Percentiles rank a stretch among this genome's conserved stretches.
Evolutionary conservation across 441 rosid species (phyloP).

Genomic region (Pelargonium cotyledonis): DNA sequence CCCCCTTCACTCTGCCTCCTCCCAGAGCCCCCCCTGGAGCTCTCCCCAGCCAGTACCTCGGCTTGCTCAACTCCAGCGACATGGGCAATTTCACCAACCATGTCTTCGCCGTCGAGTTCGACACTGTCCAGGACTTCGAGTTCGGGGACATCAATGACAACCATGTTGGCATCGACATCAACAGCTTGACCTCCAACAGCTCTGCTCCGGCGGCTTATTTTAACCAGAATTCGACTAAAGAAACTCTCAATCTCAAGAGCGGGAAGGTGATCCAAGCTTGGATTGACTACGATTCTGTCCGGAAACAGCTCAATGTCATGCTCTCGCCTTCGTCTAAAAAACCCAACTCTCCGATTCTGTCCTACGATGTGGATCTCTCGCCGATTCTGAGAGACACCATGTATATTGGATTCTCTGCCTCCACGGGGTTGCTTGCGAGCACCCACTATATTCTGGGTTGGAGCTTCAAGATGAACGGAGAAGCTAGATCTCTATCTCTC

Average conservation of each 20-base stretch:
- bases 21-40: slow-evolving; percentile 38
- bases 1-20: slow-evolving; percentile 58
- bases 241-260: slow-evolving; percentile 36
- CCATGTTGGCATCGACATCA: slow-evolving; percentile 68
- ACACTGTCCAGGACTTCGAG: slow-evolving; percentile 61
- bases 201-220: slow-evolving; percentile 54
- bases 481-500: slow-evolving; percentile 48
- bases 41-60: slow-evolving; percentile 67
- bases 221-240: slow-evolving; percentile 30
- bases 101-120: slow-evolving; percentile 76
- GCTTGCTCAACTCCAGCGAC: slow-evolving; percentile 50
- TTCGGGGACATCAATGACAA: slow-evolving; percentile 58
- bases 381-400: slow-evolving; percentile 41
- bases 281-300: slow-evolving; percentile 68
- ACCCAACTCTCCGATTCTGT: slow-evolving; percentile 49
- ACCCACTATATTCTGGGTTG: slow-evolving; percentile 72
- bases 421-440: slow-evolving; percentile 74
- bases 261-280: slow-evolving; percentile 59
- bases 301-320: slow-evolving; percentile 46
- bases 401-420: slow-evolving; percentile 80
- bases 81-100: slow-evolving; percentile 46
- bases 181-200: slow-evolving; percentile 44
- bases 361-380: slow-evolving; percentile 51
- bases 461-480: slow-evolving; percentile 64
- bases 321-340: slow-evolving; percentile 52